Base-by-base conservation (phyloP, 305 asterid genomes). In the Fraxinus paxiana region DNA sequence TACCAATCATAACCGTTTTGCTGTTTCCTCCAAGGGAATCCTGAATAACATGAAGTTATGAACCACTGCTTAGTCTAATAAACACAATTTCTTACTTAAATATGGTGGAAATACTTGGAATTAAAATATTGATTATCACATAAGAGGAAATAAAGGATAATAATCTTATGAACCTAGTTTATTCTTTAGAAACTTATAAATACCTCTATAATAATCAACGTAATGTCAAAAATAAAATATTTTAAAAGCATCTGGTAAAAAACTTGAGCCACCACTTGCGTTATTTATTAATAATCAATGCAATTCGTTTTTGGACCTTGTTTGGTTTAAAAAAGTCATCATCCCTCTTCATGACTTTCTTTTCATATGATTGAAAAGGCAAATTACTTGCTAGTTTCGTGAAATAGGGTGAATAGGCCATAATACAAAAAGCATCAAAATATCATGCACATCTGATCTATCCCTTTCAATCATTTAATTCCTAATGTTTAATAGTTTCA, bases 1-100 rank as follows among this genome's bases (percentile, higher is more conserved):
- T 93, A 96, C 99, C 99, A 13, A 96, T 96, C 99, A 96, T 94
- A 75, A 96, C 86, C 12, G 99, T 96, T 89, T 92, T 96, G 93
- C 98, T 84, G 86, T 96, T 96, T 69, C 99, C 99, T 3, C 99
- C 99, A 33, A 94, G 97, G 6, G 99, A 96, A 84, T 96, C 99
- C 99, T 96, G 88, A 79, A 87, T 76, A 85, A 33, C 7, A 79
- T 77, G 77, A 80, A 71, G 54, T 18, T 4, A 79, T 77, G 79
- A 80, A 74, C 37, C 15, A 74, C 72, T 33, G 81, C 80, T 84
- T 76, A 85, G 80, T 63, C 46, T 75, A 61, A 73, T 63, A 51
- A 75, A 31, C 65, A 80, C 37, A 76, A 51, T 79, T 35, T 5
- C 41, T 61, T 61, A 22, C 71, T 61, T 9, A 22, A 22, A 61